A percentile compares a stretch with the other conserved stretches of the same genome.
phyloP scores from a whole-genome alignment of 2,329 filamentous ascomycete genomes.

The Cladosporium sp. region DNA sequence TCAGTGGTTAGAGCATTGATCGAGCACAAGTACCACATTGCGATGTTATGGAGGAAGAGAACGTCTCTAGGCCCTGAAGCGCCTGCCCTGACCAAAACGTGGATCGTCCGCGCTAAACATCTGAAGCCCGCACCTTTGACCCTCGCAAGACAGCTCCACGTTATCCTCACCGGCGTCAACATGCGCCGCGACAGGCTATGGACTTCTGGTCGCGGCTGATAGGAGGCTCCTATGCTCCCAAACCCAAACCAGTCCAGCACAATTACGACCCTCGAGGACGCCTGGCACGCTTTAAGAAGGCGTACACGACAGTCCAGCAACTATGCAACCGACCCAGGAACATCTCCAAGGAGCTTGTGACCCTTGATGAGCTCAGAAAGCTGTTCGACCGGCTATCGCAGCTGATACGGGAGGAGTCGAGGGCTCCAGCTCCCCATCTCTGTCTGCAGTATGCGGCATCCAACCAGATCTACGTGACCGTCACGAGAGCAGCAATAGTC shows the following conservation, averaged over 20 bases:
- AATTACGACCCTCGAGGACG: constrained; percentile 56
- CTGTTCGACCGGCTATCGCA: constrained; percentile 55
- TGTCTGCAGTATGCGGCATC: constrained; percentile 83
- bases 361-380: constrained; percentile 47
- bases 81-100: neutral
- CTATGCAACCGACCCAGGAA: constrained; percentile 56
- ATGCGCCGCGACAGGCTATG: constrained; percentile 19
- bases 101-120: constrained; percentile 1
- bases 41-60: too few species aligned
- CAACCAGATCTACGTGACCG: constrained; percentile 83
- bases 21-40: too few species aligned
- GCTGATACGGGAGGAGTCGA: constrained; percentile 83
- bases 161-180: constrained; percentile 6
- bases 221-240: constrained; percentile 50
- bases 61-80: neutral
- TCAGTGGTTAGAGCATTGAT: too few species aligned
- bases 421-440: constrained; percentile 81
- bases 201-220: constrained; percentile 56
- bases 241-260: constrained; percentile 41
- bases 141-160: neutral
- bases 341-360: constrained; percentile 48
- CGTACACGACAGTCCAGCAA: constrained; percentile 59
- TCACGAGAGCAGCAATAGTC: constrained; percentile 82
- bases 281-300: constrained; percentile 57
- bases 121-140: neutral